These are phyloP conservation scores for Microcyclospora pomicola DNA, from an alignment of 2,329 filamentous ascomycete species.

Conservation along the genomic window DNA sequence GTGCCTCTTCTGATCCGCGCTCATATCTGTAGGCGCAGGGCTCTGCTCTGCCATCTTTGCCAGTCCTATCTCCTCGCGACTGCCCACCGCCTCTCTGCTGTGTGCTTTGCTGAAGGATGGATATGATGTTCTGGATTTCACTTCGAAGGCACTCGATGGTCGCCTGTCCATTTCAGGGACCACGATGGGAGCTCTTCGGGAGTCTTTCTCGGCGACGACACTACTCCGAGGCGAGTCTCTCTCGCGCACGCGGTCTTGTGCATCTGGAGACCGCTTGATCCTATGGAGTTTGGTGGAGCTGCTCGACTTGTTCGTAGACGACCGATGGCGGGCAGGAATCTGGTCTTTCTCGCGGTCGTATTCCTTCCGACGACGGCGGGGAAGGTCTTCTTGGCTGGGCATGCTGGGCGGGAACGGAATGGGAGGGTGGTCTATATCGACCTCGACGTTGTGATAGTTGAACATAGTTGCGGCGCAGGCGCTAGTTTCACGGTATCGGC, in stretches of 20 bases:
- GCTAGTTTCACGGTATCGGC: too few relatives aligned
- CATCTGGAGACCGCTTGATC: slow-evolving; percentile 11
- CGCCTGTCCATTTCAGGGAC: slow-evolving; percentile 36
- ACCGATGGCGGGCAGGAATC: slow-evolving; percentile 17
- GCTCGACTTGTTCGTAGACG: slow-evolving; percentile 15
- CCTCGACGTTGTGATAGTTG: too few relatives aligned
- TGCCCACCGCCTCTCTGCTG: slow-evolving; percentile 71
- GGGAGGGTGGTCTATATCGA: too few relatives aligned
- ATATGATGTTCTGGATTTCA: slow-evolving; percentile 47
- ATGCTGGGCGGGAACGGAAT: slow-evolving; percentile 4
- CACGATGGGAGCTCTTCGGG: slow-evolving; percentile 23
- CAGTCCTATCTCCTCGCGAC: slow-evolving; percentile 27
- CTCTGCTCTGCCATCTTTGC: slow-evolving; percentile 20
- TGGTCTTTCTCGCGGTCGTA: slow-evolving; percentile 20
- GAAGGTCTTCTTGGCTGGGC: slow-evolving; percentile 14
- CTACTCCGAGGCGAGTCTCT: slow-evolving; percentile 11
- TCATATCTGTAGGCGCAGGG: slow-evolving; percentile 31
- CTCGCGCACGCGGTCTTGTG: slow-evolving; percentile 14
- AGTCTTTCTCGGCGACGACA: slow-evolving; percentile 4
- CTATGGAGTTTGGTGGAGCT: slow-evolving; percentile 14
- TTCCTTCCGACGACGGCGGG: slow-evolving; percentile 18
- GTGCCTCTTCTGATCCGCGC: slow-evolving; percentile 16
- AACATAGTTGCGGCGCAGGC: too few relatives aligned
- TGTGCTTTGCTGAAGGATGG: slow-evolving; percentile 79
- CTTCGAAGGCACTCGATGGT: slow-evolving; percentile 21